Evolutionary conservation across 176 grass and related monocot species (phyloP).

Genomic region (Avena atlantica): DNA sequence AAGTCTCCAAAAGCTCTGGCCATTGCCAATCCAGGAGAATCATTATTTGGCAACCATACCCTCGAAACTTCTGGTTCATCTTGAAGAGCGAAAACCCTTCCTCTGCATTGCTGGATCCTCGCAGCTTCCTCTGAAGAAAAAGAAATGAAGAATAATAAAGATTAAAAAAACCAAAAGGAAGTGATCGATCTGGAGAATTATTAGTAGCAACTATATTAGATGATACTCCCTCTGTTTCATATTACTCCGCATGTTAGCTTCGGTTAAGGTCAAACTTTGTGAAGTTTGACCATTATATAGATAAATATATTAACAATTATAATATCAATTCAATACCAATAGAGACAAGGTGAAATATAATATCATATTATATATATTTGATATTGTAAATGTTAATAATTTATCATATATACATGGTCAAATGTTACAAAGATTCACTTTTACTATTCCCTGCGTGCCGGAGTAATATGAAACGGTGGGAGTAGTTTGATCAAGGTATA

Average conservation of each 20-base stretch:
- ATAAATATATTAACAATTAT: too few species aligned
- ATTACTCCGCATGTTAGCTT: too few species aligned
- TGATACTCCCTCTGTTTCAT: neutral
- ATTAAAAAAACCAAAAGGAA: slow-evolving; percentile 38
- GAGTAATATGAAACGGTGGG: too few species aligned
- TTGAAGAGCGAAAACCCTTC: slow-evolving; percentile 96
- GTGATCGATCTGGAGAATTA: slow-evolving; percentile 3
- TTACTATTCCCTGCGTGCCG: too few species aligned
- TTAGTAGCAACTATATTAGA: neutral
- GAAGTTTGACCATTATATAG: too few species aligned
- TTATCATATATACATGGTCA: too few species aligned
- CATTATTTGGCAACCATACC: slow-evolving; percentile 94
- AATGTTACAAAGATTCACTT: too few species aligned
- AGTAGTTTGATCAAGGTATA: slow-evolving; percentile 2
- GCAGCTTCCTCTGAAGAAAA: slow-evolving; percentile 82
- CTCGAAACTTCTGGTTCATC: slow-evolving; percentile 98
- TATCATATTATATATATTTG: too few species aligned
- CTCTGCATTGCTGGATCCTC: slow-evolving; percentile 92
- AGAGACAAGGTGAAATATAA: too few species aligned
- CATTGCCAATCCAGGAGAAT: slow-evolving; percentile 98
- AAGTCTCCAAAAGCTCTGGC: slow-evolving; percentile 99
- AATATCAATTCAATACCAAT: too few species aligned
- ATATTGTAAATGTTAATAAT: too few species aligned
- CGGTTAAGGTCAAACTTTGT: too few species aligned
- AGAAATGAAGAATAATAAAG: slow-evolving; percentile 26